Conservation (phyloP, 768 basidiomycete species). For the Scleroderma citrinum region DNA sequence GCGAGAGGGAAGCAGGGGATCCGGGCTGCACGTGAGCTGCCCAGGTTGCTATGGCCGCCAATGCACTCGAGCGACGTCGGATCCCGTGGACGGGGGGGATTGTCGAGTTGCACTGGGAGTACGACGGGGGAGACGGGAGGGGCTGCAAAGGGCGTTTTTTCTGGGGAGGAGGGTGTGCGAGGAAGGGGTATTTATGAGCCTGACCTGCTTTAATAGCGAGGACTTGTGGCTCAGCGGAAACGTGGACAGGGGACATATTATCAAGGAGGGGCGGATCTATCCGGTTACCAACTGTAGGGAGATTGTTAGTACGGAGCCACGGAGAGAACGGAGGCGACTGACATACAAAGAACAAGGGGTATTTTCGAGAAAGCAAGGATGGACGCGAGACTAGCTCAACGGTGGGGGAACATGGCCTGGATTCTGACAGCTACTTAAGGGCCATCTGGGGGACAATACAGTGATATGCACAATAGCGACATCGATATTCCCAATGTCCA, state of each 20-base stretch:
- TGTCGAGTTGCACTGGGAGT: slow-evolving; percentile 10
- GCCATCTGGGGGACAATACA: slow-evolving; percentile 9
- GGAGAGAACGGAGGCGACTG: not conserved
- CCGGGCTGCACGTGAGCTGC: slow-evolving; percentile 63
- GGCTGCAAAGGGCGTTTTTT: slow-evolving; percentile 31
- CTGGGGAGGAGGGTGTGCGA: slow-evolving; percentile 35
- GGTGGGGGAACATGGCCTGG: not conserved
- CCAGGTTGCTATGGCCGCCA: slow-evolving; percentile 53
- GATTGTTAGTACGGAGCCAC: slow-evolving; percentile 1
- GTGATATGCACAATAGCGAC: slow-evolving; percentile 18
- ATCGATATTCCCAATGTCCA: too few relatives aligned
- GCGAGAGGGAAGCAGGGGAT: slow-evolving; percentile 45
- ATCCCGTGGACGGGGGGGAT: slow-evolving; percentile 11
- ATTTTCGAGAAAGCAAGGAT: not conserved
- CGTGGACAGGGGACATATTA: slow-evolving; percentile 1
- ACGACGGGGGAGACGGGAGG: slow-evolving; percentile 19
- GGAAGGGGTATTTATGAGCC: slow-evolving; percentile 36
- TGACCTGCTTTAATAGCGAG: slow-evolving; percentile 11
- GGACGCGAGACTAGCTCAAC: slow-evolving; percentile 18
- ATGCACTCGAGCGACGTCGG: slow-evolving; percentile 38
- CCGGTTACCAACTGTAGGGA: slow-evolving; percentile 5
- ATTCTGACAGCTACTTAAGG: slow-evolving; percentile 9
- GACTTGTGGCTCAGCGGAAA: slow-evolving; percentile 9
- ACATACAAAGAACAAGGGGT: slow-evolving; percentile 4
- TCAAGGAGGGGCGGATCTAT: not conserved